phyloP scores from a whole-genome alignment of 257 asterid genomes.

The Scutellaria baicalensis region DNA sequence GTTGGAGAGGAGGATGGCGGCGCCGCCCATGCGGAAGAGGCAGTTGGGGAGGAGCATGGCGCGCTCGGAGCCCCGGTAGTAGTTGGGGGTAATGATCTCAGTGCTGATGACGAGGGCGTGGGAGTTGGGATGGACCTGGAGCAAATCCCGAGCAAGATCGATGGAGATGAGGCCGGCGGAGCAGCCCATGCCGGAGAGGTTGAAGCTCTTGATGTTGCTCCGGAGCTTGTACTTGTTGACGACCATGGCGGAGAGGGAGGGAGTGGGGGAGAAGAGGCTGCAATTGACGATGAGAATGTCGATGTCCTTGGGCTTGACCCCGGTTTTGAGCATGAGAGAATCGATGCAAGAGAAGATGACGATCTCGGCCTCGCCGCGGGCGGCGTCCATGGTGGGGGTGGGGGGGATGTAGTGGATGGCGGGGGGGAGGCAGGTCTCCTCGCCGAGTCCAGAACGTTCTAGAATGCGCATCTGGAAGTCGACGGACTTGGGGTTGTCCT shows the following conservation, averaged over 20 bases:
- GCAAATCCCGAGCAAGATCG: slow-evolving; percentile 44
- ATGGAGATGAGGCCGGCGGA: slow-evolving; percentile 52
- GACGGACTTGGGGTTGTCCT: slow-evolving; percentile 39
- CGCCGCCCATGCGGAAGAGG: slow-evolving; percentile 55
- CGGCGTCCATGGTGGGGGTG: slow-evolving; percentile 39
- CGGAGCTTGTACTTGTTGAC: slow-evolving; percentile 43
- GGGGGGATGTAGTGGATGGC: slow-evolving; percentile 52
- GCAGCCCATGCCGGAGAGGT: slow-evolving; percentile 61
- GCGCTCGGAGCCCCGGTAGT: slow-evolving; percentile 33
- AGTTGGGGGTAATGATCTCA: slow-evolving; percentile 44
- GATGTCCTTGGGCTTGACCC: slow-evolving; percentile 32
- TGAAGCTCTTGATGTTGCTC: slow-evolving; percentile 40
- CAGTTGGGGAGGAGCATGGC: slow-evolving; percentile 57
- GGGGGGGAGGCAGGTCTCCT: slow-evolving; percentile 49
- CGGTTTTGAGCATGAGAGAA: slow-evolving; percentile 23
- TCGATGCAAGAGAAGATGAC: slow-evolving; percentile 43
- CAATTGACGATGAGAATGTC: slow-evolving; percentile 46
- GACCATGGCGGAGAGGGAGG: slow-evolving; percentile 53
- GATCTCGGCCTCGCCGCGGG: slow-evolving; percentile 38
- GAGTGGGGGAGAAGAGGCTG: slow-evolving; percentile 58
- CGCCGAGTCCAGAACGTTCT: slow-evolving; percentile 61
- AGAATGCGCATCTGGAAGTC: slow-evolving; percentile 57
- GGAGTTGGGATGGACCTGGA: slow-evolving; percentile 40
- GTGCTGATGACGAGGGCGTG: slow-evolving; percentile 44
- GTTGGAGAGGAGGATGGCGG: slow-evolving; percentile 47